These are phyloP conservation scores for Takashimella tepidaria DNA, from an alignment of 1,284 basidiomycete species.

Conservation along the genomic window DNA sequence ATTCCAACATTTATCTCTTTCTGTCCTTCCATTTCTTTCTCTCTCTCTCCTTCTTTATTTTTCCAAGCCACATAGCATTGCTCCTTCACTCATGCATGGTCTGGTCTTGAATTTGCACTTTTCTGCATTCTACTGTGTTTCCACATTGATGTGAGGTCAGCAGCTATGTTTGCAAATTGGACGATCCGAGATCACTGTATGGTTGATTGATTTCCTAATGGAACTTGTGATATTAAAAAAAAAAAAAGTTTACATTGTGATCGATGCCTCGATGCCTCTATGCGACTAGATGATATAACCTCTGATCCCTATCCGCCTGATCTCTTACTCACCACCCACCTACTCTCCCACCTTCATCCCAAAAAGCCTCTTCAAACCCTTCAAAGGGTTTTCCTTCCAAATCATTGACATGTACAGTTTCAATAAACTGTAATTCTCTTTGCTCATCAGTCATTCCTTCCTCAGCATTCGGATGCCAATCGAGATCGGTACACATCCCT, in stretches of 20 bases:
- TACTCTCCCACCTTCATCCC: slow-evolving; percentile 37
- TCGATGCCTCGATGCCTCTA: too few relatives aligned
- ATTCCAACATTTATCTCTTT: too few relatives aligned
- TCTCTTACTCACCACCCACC: slow-evolving; percentile 46
- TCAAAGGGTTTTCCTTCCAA: slow-evolving; percentile 33
- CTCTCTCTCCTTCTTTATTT: neutral
- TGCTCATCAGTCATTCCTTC: slow-evolving; percentile 19
- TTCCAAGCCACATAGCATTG: neutral
- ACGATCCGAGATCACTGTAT: too few relatives aligned
- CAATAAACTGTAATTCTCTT: slow-evolving; percentile 16
- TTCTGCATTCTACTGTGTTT: too few relatives aligned
- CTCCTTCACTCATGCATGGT: neutral
- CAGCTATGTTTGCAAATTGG: too few relatives aligned
- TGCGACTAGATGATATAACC: too few relatives aligned
- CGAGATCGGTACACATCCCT: slow-evolving; percentile 46
- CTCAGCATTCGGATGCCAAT: slow-evolving; percentile 23
- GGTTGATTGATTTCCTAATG: too few relatives aligned
- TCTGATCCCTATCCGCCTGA: too few relatives aligned
- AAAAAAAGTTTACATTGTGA: too few relatives aligned
- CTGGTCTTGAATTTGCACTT: too few relatives aligned
- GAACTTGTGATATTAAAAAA: too few relatives aligned
- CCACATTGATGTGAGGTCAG: too few relatives aligned
- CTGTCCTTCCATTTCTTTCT: neutral
- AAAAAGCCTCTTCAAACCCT: slow-evolving; percentile 42
- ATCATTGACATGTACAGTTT: slow-evolving; percentile 21